Conservation (phyloP, 2,329 filamentous ascomycete species). For the Penicillium sp. region DNA sequence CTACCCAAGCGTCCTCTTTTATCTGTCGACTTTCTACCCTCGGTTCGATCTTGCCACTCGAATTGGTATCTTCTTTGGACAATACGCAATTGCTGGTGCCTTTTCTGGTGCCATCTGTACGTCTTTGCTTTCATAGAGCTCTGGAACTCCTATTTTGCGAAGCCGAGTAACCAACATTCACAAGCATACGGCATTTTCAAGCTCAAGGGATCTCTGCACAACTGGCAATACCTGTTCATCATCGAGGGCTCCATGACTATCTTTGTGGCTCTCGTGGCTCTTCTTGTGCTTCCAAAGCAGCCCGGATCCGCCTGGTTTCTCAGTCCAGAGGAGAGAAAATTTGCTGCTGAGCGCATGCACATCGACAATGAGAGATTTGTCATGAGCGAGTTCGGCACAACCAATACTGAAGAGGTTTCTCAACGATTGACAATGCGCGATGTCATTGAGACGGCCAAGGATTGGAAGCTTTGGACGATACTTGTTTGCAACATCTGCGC, state of each 20-base stretch:
- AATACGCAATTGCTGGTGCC: conserved; percentile 1
- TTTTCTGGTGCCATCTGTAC: conserved; percentile 4
- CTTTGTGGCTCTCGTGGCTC: not conserved
- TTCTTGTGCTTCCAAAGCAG: not conserved
- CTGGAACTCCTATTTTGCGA: too few relatives aligned
- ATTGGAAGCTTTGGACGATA: conserved; percentile 1
- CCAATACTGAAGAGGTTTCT: not conserved
- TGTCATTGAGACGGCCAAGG: not conserved
- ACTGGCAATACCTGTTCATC: conserved; percentile 3
- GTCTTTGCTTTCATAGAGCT: too few relatives aligned
- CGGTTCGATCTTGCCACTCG: not conserved
- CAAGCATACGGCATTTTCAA: conserved; percentile 3
- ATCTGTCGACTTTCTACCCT: not conserved
- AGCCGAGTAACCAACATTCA: too few relatives aligned
- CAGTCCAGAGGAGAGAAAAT: not conserved
- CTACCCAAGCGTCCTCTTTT: not conserved
- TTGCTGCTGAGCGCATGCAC: not conserved
- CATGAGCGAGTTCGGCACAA: too few relatives aligned
- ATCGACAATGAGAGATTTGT: not conserved
- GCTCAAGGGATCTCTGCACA: not conserved
- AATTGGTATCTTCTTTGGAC: not conserved
- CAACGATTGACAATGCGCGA: not conserved
- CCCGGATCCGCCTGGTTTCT: conserved; percentile 2
- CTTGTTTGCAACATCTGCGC: conserved; percentile 3
- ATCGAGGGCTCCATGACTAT: not conserved